Percentiles rank a stretch among this genome's conserved stretches.
These are phyloP conservation scores for Rhododendron henanense DNA, from an alignment of 148 eudicot genomes.

Conservation along the genomic window DNA sequence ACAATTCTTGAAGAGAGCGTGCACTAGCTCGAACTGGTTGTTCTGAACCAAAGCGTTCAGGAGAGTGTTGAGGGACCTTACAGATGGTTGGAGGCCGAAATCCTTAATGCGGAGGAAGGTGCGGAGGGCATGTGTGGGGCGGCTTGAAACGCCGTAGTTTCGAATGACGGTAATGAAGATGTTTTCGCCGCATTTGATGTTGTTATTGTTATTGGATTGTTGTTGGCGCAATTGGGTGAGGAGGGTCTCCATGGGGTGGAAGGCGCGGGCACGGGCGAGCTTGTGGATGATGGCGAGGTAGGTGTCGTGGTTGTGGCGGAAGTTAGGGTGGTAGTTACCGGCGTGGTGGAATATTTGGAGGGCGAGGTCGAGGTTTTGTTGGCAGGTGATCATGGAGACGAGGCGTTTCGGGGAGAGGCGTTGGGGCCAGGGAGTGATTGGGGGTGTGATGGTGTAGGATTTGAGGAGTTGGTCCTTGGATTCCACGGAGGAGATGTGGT, in stretches of 20 bases:
- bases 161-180: constrained; percentile 57
- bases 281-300: constrained; percentile 54
- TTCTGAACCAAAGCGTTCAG: constrained; percentile 64
- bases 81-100: constrained; percentile 50
- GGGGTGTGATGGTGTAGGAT: constrained; percentile 56
- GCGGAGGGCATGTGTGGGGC: constrained; percentile 55
- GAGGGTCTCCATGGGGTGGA: constrained; percentile 45
- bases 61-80: constrained; percentile 68
- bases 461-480: constrained; percentile 45
- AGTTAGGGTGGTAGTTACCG: constrained; percentile 52
- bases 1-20: constrained; percentile 51
- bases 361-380: constrained; percentile 67
- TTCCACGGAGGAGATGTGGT: constrained; percentile 32
- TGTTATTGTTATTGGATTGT: constrained; percentile 10
- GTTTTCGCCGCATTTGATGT: constrained; percentile 51
- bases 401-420: constrained; percentile 65
- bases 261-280: constrained; percentile 74
- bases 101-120: constrained; percentile 47
- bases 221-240: constrained; percentile 27
- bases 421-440: constrained; percentile 78
- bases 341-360: constrained; percentile 77
- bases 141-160: constrained; percentile 59
- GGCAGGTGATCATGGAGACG: constrained; percentile 53
- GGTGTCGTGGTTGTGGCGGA: constrained; percentile 52
- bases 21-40: constrained; percentile 53